These are phyloP conservation scores for Serendipita sp. DNA, from an alignment of 768 basidiomycete species.

Conservation along the genomic window DNA sequence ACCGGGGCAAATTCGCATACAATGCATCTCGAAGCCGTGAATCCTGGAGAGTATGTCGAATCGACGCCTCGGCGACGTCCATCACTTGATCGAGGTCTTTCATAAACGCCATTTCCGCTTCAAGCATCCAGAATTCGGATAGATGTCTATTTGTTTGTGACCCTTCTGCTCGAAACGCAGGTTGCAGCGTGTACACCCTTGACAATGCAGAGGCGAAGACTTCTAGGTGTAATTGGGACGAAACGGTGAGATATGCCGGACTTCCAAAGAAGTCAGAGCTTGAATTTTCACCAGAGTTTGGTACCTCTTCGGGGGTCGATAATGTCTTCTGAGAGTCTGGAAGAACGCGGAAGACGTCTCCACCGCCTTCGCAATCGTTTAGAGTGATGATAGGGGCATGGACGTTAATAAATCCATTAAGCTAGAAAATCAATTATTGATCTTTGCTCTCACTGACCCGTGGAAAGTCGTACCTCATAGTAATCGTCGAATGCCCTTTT, in stretches of 20 bases:
- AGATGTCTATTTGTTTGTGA: slow-evolving; percentile 82
- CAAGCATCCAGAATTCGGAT: slow-evolving; percentile 98
- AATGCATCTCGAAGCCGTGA: neutral
- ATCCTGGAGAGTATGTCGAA: slow-evolving; percentile 25
- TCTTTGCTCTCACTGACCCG: neutral
- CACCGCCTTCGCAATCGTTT: slow-evolving; percentile 91
- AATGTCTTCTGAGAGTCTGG: slow-evolving; percentile 16
- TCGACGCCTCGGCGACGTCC: slow-evolving; percentile 37
- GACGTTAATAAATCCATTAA: slow-evolving; percentile 58
- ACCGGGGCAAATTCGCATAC: slow-evolving; percentile 7
- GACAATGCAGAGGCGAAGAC: slow-evolving; percentile 60
- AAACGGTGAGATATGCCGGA: slow-evolving; percentile 79
- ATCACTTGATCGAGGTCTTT: slow-evolving; percentile 33
- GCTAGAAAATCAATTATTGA: slow-evolving; percentile 23
- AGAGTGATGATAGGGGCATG: slow-evolving; percentile 82
- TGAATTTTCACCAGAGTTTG: slow-evolving; percentile 10
- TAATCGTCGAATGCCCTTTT: slow-evolving; percentile 41
- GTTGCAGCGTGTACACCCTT: slow-evolving; percentile 81
- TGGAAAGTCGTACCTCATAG: slow-evolving; percentile 43
- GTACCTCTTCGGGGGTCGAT: slow-evolving; percentile 10
- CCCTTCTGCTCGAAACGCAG: slow-evolving; percentile 87
- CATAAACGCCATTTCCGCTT: slow-evolving; percentile 73
- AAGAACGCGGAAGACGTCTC: slow-evolving; percentile 70
- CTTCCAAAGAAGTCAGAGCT: slow-evolving; percentile 51
- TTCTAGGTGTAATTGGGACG: slow-evolving; percentile 91